Evolutionary conservation across 331 rosid genomes (phyloP).

Genomic region (Erythrophleum ivorense): DNA sequence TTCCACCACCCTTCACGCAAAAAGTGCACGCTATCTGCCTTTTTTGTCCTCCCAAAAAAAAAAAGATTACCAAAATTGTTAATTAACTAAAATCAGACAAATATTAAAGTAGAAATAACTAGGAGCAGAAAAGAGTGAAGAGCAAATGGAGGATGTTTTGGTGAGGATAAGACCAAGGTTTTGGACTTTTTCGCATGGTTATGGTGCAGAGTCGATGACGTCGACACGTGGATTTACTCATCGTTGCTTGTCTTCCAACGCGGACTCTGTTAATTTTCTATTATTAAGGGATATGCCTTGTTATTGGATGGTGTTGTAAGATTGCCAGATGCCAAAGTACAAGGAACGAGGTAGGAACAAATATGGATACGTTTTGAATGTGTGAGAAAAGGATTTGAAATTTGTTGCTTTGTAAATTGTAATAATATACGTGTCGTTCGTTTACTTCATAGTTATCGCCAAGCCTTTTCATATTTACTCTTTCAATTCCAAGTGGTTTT

Average conservation of each 20-base stretch:
- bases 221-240: conserved; percentile 37
- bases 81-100: background rate
- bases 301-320: conserved; percentile 34
- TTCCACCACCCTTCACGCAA: conserved; percentile 40
- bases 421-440: conserved; percentile 18
- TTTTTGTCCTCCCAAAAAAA: background rate
- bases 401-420: conserved; percentile 23
- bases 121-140: background rate
- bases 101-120: background rate
- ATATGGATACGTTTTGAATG: conserved; percentile 26
- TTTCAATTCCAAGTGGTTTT: background rate
- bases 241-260: background rate
- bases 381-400: conserved; percentile 3
- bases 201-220: conserved; percentile 37
- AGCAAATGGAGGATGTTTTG: conserved; percentile 3
- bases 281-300: conserved; percentile 35
- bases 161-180: conserved; percentile 53
- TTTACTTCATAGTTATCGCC: conserved; percentile 23
- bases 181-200: conserved; percentile 35
- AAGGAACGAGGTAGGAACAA: background rate
- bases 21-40: conserved; percentile 14
- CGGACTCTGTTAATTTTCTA: background rate
- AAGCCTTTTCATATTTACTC: background rate
- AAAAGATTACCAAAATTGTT: background rate
- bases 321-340: background rate